Conservation (phyloP, 176 grass and related monocot genomes). For the Ensete glaucum region DNA sequence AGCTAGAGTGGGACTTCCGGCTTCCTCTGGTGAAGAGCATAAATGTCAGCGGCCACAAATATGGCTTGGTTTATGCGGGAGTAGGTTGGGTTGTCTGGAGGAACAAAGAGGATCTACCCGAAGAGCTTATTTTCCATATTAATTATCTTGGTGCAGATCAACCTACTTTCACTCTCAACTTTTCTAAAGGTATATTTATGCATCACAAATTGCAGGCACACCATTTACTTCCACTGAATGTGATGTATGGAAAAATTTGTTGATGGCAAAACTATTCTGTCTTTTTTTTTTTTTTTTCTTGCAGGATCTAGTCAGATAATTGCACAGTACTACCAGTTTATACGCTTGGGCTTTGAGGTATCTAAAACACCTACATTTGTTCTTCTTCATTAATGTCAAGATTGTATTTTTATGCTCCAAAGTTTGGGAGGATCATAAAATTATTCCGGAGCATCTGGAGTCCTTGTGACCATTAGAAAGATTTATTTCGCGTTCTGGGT, state of each 20-base stretch:
- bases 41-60: slow-evolving; percentile 94
- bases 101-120: slow-evolving; percentile 56
- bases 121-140: slow-evolving; percentile 93
- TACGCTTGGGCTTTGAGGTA: slow-evolving; percentile 81
- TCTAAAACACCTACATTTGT: not conserved
- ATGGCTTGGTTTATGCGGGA: slow-evolving; percentile 83
- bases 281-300: not conserved
- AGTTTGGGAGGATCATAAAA: no score
- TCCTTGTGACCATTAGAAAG: no score
- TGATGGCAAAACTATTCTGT: not conserved
- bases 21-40: slow-evolving; percentile 84
- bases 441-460: no score
- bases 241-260: no score
- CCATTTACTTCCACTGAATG: no score
- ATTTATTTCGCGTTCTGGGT: no score
- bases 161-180: slow-evolving; percentile 94
- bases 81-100: slow-evolving; percentile 81
- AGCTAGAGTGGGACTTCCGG: slow-evolving; percentile 86
- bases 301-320: slow-evolving; percentile 83
- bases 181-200: slow-evolving; percentile 56
- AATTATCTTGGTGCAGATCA: slow-evolving; percentile 97
- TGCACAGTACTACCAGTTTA: slow-evolving; percentile 88
- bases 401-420: no score
- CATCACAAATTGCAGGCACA: no score
- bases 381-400: not conserved